Evolutionary conservation across 2,329 filamentous ascomycete genomes (phyloP), one percentile per base, ranked within the genome.

Genomic region (Fusarium anguioides): DNA sequence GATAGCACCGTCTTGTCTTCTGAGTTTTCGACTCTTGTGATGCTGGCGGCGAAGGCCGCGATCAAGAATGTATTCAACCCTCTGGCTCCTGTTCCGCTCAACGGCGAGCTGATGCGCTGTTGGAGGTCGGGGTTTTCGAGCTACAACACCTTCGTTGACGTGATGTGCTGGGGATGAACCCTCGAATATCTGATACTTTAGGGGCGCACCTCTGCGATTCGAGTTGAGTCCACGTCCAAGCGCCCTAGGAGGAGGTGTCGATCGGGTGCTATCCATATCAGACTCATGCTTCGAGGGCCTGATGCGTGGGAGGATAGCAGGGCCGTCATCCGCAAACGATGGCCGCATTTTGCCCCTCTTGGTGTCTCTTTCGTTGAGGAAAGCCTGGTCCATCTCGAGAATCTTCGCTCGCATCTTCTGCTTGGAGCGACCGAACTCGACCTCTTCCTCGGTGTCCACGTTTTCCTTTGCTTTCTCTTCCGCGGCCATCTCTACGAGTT

Each of bases 101-200:
- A 96, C 91, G 1, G 92, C 92, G 36, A 94, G 82, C 77, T 96
- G 92, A 77, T 96, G 92, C 33, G 91, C 91, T 0, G 92, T 96
- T 0, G 93, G 87, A 4, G 92, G 92, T 2, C 92, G 86, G 10
- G 90, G 88, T 74, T 93, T 89, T 57, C 87, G 81, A 20, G 83
- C 81, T 35, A 83, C 80, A n/a, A 86, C 82, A 15, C 83, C 82
- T 57, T 89, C 88, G 15, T 85, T 81, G 20, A 83, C 78, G 18
- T 84, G 80, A 21, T 84, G 82, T 39, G 81, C 85, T 8, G 88
- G 87, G 3, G 88, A 89, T 0, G 87, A 89, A 17, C 81, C 86
- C 59, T 90, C 87, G 26, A 86, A 81, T 23, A 88, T 82, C 66
- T 87, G 84, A 67, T 89, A 85, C 73, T 88, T 89, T 39, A 89